Evolutionary conservation across 495 filamentous ascomycete species (phyloP), one percentile per base, ranked within the genome.

Genomic region (Talaromyces borbonicus): DNA sequence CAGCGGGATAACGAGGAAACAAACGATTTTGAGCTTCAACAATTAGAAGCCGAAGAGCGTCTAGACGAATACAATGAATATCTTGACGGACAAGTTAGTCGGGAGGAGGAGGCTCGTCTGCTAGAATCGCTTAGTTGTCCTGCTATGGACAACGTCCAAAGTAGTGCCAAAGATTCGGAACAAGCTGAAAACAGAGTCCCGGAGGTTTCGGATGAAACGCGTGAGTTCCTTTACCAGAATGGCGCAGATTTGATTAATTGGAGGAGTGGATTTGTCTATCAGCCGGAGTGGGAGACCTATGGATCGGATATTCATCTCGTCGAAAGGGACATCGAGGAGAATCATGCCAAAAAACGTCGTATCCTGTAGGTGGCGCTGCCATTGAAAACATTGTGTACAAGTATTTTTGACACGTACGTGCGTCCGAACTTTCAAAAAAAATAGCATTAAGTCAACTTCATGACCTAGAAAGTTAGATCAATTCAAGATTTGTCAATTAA

Each of bases 11-110:
- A 36, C 19, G 43, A 46, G 16, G 5, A 14, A 35, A 35, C 4
- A 22, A 12, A 15, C 5, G 1, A 46, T 6, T 12, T 19, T 4
- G 43, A 46, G 9, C 16, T 30, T 16, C 5, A 14, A 3, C 24
- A 20, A 20, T 5, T 32, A 11, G 43, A 46, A 46, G 5, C 8
- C 11, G 43, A 46, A 35, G 5, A 14, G 18, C 29, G 30, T 1
- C 19, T 46, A 24, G 74, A 82, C 37, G 61, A 57, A 0, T 72
- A 81, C 41, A 66, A 75, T 0, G 79, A 84, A 47, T 47, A 46
- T 0, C 41, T 73, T 4, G 84, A 90, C 50, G 57, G 52, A 18
- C 55, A 68, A 49, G 54, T 62, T 11, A 74, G 74, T 48, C 27
- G 27, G 8, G 15, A 36, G 8, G 30, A 27, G 2, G 43, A 46